Base-by-base conservation (phyloP, 2,329 filamentous ascomycete species). In the Xylaria sp. region DNA sequence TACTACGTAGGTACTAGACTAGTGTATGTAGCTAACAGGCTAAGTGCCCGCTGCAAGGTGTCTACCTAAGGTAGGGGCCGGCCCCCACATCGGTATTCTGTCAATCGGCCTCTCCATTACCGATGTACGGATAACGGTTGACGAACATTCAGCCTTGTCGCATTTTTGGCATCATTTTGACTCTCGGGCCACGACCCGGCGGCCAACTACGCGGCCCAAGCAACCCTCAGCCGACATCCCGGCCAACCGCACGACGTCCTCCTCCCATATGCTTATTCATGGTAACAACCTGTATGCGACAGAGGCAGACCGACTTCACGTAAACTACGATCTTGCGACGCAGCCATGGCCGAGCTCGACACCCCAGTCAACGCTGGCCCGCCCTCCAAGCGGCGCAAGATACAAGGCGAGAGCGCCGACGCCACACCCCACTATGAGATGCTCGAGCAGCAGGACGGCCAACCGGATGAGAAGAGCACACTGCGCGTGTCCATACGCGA, bases 401-500 rank as follows among this genome's bases (percentile, higher is more conserved):
- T 82, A 41, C 72, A 77, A 68, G 79, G 82, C 58, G 82, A 81
- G 63, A 82, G 79, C 71, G 74, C 77, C 59, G 78, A 76, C 59
- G 78, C 80, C 73, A 80, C 80, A 9, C 79, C 80, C 10, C 77
- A 78, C 41, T 82, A 83, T 73, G 81, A 80, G 66, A 83, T 81
- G 39, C 82, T 86, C 8, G 84, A 86, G 67, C 83, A 85, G 28
- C 25, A 62, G 10, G 67, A 68, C 25, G 68, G 69, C 2, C 71
- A 72, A 18, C 6, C 61, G 0, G 63, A 52, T n/a, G 64, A 60
- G 18, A 66, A 70, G 46, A 63, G 57, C 41, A 66, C 69, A 8
- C 43, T 78, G 48, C 72, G 72, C 41, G 73, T 78, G 15, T 77
- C 77, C 15, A 76, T 78, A 57, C 73, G 75, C 28, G 75, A 78